A percentile compares a stretch with the other conserved stretches of the same genome.
phyloP scores from a whole-genome alignment of 23 red algal genomes.

The Gracilaria vermiculophylla region DNA sequence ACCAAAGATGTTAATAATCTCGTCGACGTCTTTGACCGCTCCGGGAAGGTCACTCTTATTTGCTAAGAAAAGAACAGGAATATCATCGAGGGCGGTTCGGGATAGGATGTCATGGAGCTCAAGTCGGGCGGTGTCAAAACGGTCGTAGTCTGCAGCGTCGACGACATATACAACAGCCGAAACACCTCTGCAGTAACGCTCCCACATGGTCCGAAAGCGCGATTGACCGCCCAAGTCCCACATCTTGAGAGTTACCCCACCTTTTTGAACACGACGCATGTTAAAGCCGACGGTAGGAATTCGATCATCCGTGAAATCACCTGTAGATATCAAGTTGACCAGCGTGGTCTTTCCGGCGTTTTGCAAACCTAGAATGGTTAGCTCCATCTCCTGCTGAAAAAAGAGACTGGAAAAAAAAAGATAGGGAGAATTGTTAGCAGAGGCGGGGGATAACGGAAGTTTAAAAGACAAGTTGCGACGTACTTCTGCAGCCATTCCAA shows the following conservation, averaged over 20 bases:
- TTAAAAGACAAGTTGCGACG: not conserved
- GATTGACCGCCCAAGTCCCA: slow-evolving; percentile 89
- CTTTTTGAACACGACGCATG: slow-evolving; percentile 78
- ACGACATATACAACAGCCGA: slow-evolving; percentile 82
- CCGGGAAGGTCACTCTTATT: slow-evolving; percentile 89
- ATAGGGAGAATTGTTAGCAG: not conserved
- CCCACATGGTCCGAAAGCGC: slow-evolving; percentile 90
- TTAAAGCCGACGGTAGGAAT: slow-evolving; percentile 90
- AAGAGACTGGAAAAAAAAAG: slow-evolving; percentile 76
- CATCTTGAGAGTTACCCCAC: slow-evolving; percentile 84
- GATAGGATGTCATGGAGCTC: slow-evolving; percentile 79
- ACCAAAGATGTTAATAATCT: slow-evolving; percentile 75
- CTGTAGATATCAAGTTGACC: slow-evolving; percentile 81
- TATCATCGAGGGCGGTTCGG: slow-evolving; percentile 54
- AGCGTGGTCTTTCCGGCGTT: slow-evolving; percentile 90
- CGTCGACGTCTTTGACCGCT: slow-evolving; percentile 71
- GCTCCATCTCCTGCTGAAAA: slow-evolving; percentile 90
- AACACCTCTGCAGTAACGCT: slow-evolving; percentile 83
- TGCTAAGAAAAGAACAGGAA: slow-evolving; percentile 75
- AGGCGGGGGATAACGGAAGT: not conserved
- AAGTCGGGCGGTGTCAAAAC: slow-evolving; percentile 73
- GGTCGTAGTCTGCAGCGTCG: slow-evolving; percentile 74
- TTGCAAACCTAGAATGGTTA: slow-evolving; percentile 83
- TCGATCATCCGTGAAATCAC: slow-evolving; percentile 81
- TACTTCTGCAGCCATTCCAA: slow-evolving; percentile 74